Conservation (phyloP, 2,329 filamentous ascomycete species). For the Exserohilum turcica region DNA sequence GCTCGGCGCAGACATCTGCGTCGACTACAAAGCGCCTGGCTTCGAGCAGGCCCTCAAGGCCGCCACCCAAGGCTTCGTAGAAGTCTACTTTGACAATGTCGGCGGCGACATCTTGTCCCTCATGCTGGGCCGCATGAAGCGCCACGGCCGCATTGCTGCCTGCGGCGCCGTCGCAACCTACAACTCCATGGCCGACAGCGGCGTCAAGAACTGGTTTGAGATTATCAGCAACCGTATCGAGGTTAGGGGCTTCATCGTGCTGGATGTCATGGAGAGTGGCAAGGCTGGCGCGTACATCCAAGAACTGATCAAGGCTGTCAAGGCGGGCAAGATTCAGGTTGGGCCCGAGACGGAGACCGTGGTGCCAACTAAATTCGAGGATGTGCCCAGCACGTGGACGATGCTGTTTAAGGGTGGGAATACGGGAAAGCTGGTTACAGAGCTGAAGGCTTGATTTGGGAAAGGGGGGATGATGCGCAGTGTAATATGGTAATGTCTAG, state of each 20-base stretch:
- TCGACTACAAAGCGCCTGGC: constrained; percentile 59
- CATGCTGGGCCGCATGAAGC: constrained; percentile 52
- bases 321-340: constrained; percentile 55
- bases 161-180: constrained; percentile 54
- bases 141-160: constrained; percentile 49
- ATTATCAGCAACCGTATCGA: constrained; percentile 50
- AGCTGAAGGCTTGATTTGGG: constrained; percentile 30
- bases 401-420: constrained; percentile 56
- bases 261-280: constrained; percentile 44
- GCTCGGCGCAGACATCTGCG: constrained; percentile 59
- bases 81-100: constrained; percentile 60
- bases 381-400: constrained; percentile 56
- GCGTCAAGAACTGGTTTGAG: constrained; percentile 53
- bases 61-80: constrained; percentile 57
- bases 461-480: not conserved
- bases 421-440: constrained; percentile 55
- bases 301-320: constrained; percentile 33
- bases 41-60: constrained; percentile 56
- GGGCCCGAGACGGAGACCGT: constrained; percentile 55
- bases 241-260: constrained; percentile 53
- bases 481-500: no score
- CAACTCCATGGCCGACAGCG: constrained; percentile 42
- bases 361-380: constrained; percentile 55
- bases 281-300: constrained; percentile 34
- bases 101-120: constrained; percentile 56